Conservation (phyloP, 305 asterid genomes). For the Fraxinus nigra region DNA sequence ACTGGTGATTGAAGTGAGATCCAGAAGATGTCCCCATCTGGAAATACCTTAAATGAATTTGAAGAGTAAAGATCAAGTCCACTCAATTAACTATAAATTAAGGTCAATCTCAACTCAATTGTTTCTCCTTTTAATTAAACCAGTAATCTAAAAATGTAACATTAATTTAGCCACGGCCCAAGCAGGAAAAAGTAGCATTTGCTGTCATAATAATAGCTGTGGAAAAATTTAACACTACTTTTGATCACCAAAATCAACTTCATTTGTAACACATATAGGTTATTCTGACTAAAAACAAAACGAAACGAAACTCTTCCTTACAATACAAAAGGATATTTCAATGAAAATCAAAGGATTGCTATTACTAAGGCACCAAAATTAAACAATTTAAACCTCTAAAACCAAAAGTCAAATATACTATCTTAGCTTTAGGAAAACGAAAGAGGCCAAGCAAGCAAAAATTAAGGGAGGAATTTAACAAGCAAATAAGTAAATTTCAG, state of each 20-base stretch:
- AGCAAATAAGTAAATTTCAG: not conserved
- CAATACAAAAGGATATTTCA: not conserved
- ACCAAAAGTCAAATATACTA: not conserved
- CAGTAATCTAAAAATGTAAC: not conserved
- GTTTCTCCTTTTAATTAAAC: not conserved
- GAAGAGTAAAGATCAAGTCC: constrained; percentile 8
- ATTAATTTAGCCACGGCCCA: not conserved
- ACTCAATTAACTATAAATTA: not conserved
- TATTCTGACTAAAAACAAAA: not conserved
- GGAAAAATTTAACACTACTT: not conserved
- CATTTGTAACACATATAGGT: not conserved
- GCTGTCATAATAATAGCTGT: not conserved
- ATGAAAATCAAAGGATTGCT: not conserved
- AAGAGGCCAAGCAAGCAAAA: not conserved
- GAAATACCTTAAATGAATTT: constrained; percentile 13
- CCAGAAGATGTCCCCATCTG: constrained; percentile 69
- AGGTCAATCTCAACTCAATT: not conserved
- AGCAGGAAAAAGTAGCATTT: not conserved
- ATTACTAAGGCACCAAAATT: not conserved
- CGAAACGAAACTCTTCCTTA: not conserved
- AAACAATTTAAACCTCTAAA: not conserved
- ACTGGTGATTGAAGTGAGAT: constrained; percentile 63
- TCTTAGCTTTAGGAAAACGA: not conserved
- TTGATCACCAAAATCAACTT: not conserved
- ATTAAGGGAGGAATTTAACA: not conserved